Evolutionary conservation across 805 yeast species (phyloP), one percentile per base, ranked within the genome.

Genomic region (Cyberlindnera mississippiensis): DNA sequence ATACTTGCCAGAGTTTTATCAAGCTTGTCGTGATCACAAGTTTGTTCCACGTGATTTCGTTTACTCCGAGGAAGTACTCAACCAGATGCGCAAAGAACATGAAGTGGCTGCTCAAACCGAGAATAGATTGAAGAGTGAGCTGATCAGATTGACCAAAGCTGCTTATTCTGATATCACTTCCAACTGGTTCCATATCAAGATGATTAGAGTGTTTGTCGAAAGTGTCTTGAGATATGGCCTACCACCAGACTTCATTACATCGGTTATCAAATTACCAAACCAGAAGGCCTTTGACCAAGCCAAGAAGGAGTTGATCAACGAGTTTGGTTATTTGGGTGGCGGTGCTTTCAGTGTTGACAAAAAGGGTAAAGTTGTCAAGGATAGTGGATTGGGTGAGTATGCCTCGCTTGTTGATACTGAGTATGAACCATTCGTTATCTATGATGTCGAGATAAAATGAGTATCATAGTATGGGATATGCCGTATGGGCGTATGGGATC

Each of bases 351-450:
- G 74, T 27, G 71, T 72, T 44, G 89, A 84, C 59, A 76, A 76
- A 52, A 72, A 74, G 54, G 90, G 90, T 37, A 76, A 73, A 51
- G 68, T 81, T 36, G 71, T 76, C 49, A 79, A 82, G 54, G 87
- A 82, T 59, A 55, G 63, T 28, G 80, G 78, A 35, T 72, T 91
- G 56, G 78, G 82, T 52, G 98, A 91, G 62, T 93, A 86, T 63
- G 91, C 96, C 10, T 79, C 95, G 2, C 68, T 93, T 56, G 96
- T 89, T 37, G 99, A 93, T 64, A 80, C 91, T 22, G 97, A 91
- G 44, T 91, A 91, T 63, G 96, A 91, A 67, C 98, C 98, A 39
- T 93, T 93, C 67, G 99, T 91, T 40, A 66, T 93, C 52, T 91
- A 87, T 63, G 75, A 75, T 37, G 64, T 78, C 33, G 72, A 66